These are phyloP conservation scores for Boletus reticulatus DNA, from an alignment of 768 basidiomycete genomes.

Conservation along the genomic window DNA sequence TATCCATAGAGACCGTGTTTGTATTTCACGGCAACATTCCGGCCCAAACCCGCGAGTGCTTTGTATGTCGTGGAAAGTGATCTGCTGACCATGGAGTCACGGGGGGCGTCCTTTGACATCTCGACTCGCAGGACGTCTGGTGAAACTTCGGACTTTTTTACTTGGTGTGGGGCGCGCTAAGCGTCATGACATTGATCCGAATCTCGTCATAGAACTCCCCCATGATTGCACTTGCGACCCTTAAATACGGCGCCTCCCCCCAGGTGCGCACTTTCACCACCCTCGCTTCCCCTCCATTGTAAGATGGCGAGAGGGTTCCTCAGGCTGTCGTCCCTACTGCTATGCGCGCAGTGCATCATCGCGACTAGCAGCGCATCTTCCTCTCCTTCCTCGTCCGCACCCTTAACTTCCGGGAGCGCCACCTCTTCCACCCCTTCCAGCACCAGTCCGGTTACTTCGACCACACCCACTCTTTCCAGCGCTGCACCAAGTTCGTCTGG, in stretches of 20 bases:
- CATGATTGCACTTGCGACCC: not conserved
- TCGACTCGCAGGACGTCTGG: not conserved
- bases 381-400: not conserved
- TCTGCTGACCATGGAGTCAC: slow-evolving; percentile 2
- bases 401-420: not conserved
- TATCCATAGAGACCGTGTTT: not conserved
- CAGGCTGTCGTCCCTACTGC: slow-evolving; percentile 14
- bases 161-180: not conserved
- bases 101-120: not conserved
- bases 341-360: slow-evolving; percentile 5
- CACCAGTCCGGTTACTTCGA: not conserved
- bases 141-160: not conserved
- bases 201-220: not conserved
- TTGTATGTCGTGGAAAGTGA: not conserved
- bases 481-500: not conserved
- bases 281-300: not conserved
- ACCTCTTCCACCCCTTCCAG: not conserved
- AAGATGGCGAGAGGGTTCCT: slow-evolving; percentile 19
- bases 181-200: not conserved
- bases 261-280: not conserved
- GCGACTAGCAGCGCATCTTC: not conserved
- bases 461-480: not conserved
- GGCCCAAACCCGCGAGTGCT: not conserved
- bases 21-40: not conserved
- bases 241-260: slow-evolving; percentile 1